A percentile compares a stretch with the other conserved stretches of the same genome.
phyloP scores from a whole-genome alignment of 1,284 basidiomycete species.

The Rugosomyces carneus region DNA sequence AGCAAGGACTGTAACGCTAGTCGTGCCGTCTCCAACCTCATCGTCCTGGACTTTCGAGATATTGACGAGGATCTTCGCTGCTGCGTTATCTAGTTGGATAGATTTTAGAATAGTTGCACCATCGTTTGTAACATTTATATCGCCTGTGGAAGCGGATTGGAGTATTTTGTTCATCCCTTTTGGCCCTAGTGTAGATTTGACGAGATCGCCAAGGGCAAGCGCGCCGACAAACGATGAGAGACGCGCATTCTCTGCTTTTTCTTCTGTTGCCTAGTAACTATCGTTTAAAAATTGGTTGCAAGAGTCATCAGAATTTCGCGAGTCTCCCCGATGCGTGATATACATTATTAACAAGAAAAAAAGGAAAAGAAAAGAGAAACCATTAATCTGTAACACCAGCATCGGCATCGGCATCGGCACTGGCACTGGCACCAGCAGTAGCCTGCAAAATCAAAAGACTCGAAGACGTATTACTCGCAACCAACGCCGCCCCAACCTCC shows the following conservation, averaged over 20 bases:
- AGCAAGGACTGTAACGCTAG: constrained; percentile 89
- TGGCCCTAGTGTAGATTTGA: constrained; percentile 96
- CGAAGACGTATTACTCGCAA: constrained; percentile 44
- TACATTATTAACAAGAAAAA: no score
- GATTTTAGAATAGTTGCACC: constrained; percentile 98
- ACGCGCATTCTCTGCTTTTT: constrained; percentile 98
- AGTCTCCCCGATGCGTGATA: no score
- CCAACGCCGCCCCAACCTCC: constrained; percentile 63
- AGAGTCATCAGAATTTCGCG: no score
- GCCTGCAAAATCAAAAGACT: constrained; percentile 64
- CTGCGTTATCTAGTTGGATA: constrained; percentile 97
- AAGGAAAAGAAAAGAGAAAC: no score
- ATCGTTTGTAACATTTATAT: constrained; percentile 97
- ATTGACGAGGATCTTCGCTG: constrained; percentile 98
- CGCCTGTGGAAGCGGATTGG: constrained; percentile 87
- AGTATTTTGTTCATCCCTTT: constrained; percentile 98
- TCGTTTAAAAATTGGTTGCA: no score
- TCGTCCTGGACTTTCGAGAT: constrained; percentile 99
- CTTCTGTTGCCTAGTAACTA: constrained; percentile 98
- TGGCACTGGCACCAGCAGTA: no score
- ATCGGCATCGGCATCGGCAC: no score
- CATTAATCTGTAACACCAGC: background rate
- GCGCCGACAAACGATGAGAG: constrained; percentile 98
- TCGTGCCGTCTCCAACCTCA: constrained; percentile 98
- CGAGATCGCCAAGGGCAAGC: constrained; percentile 93